Evolutionary conservation across 78 protist genomes (phyloP), one percentile per base, ranked within the genome.

Genomic region (Dictyostelium discoideum): DNA sequence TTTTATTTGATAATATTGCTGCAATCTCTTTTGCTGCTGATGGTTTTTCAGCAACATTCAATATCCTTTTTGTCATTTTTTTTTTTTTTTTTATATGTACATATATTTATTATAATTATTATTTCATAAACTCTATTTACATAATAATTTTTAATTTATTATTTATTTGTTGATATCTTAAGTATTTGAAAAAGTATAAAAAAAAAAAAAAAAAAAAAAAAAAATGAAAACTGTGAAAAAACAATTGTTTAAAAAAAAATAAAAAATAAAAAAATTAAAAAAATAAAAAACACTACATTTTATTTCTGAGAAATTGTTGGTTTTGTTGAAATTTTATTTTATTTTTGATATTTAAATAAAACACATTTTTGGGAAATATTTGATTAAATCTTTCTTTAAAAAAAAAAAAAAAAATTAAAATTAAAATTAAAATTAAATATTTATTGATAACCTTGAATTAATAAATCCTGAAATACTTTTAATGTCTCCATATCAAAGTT

Each of bases 41-140:
- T 13, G 99, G 99, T 98, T 99, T 99, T 85, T 99, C 99, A 0
- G 99, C 99, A 10, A 99, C 99, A 50, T 96, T 81, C 7, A 99
- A 93, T 20, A 89, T 76, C 69, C 69, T 60, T 44, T 46, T 69
- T 46, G 63, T 78, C 63, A 85, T 92, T 24, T 26, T 78, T 22
- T 9, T 32, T 32, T 32, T 32, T 32, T 32, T 32, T 32, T 32
- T 32, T 32, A 32, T 32, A 77, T 74, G 3, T n/a, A 16, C 22
- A 39, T 39, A 14, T 11, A 42, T n/a, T n/a, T n/a, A n/a, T n/a
- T n/a, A n/a, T n/a, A n/a, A n/a, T n/a, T n/a, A n/a, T 40, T 18
- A 63, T 22, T 57, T n/a, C n/a, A 57, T 57, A 32, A 32, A 32
- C 1, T 32, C 37, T 32, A 16, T 39, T 13, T 5, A 40, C 20